Conservation (phyloP, 306 rosid species). For the Medicago arabica region DNA sequence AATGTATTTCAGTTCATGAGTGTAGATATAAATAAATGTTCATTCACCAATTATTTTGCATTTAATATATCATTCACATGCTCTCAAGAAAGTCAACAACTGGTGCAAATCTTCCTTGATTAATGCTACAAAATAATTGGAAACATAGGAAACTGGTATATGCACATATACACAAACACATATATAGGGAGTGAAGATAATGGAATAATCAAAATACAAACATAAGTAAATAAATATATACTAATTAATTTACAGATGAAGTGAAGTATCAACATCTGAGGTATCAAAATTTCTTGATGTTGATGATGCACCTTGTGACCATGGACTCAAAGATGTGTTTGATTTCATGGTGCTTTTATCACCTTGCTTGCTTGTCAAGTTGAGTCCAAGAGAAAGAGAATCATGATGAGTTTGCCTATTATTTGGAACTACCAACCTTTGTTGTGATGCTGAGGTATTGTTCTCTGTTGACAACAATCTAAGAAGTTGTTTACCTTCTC, state of each 20-base stretch:
- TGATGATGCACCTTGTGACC: constrained; percentile 48
- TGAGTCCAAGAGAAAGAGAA: constrained; percentile 72
- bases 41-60: not conserved
- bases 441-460: constrained; percentile 44
- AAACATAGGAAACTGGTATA: constrained; percentile 14
- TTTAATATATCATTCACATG: constrained; percentile 20
- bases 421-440: constrained; percentile 38
- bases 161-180: constrained; percentile 16
- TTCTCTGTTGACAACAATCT: constrained; percentile 48
- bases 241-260: constrained; percentile 71
- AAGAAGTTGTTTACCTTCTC: constrained; percentile 77
- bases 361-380: constrained; percentile 49
- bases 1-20: not conserved
- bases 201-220: constrained; percentile 32
- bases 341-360: constrained; percentile 38
- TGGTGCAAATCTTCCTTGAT: constrained; percentile 34
- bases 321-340: constrained; percentile 41
- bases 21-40: not conserved
- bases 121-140: constrained; percentile 35
- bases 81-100: not conserved
- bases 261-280: constrained; percentile 88
- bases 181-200: not conserved
- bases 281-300: constrained; percentile 59
- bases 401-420: constrained; percentile 43
- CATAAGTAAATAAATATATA: constrained; percentile 3